Conservation (phyloP, 139 green algal genomes). For the Volvox africanus region DNA sequence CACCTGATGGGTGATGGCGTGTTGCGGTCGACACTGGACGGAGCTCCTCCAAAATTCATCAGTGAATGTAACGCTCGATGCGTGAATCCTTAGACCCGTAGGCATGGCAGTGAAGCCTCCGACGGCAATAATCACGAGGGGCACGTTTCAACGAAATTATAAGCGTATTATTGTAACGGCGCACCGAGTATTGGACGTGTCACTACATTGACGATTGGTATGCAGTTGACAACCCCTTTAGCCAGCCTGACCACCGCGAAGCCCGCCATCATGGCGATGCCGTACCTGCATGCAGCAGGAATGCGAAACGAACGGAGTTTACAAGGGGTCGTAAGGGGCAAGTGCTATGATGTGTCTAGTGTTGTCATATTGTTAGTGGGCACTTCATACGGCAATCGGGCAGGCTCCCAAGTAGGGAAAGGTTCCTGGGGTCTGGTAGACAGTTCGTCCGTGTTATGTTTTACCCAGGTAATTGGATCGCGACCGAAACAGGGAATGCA, state of each 20-base stretch:
- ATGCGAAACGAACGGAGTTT: not conserved
- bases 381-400: no score
- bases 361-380: not conserved
- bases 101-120: not conserved
- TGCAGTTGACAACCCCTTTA: conserved; percentile 48
- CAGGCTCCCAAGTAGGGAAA: not conserved
- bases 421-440: not conserved
- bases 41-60: no score
- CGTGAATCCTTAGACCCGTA: not conserved
- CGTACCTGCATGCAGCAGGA: conserved; percentile 47
- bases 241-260: conserved; percentile 38
- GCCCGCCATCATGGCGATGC: conserved; percentile 47
- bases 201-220: conserved; percentile 52
- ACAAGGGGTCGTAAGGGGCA: not conserved
- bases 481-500: not conserved
- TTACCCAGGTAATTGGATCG: no score
- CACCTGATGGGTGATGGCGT: not conserved
- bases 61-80: not conserved
- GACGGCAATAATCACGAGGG: not conserved
- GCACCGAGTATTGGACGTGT: conserved; percentile 56
- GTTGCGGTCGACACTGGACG: not conserved
- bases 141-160: not conserved
- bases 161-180: not conserved
- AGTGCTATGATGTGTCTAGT: not conserved
- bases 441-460: not conserved